Conservation (phyloP, 2,329 filamentous ascomycete species). For the Phyllachora maydis region DNA sequence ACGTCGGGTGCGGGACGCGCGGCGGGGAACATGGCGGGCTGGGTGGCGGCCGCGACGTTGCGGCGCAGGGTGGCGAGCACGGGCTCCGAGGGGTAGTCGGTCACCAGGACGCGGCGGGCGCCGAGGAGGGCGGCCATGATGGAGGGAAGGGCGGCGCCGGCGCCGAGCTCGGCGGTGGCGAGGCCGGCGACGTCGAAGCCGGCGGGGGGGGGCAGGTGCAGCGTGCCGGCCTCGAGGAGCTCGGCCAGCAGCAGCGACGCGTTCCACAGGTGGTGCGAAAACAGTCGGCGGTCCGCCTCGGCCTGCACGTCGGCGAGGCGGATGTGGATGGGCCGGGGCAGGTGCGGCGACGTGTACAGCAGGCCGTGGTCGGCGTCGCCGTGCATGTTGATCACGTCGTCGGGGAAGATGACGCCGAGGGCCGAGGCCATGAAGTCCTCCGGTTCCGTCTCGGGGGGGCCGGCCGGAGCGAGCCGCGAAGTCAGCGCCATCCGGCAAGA, state of each 20-base stretch:
- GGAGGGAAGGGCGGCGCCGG: conserved; percentile 36
- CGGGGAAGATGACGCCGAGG: conserved; percentile 44
- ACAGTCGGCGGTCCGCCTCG: conserved; percentile 35
- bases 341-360: conserved; percentile 32
- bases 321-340: conserved; percentile 21
- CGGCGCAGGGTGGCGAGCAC: conserved; percentile 34
- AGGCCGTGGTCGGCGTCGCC: conserved; percentile 38
- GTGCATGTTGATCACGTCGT: conserved; percentile 45
- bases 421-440: conserved; percentile 40
- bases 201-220: conserved; percentile 8
- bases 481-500: conserved; percentile 31
- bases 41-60: conserved; percentile 35
- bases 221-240: conserved; percentile 27
- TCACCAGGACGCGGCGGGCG: conserved; percentile 30
- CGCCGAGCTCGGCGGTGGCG: conserved; percentile 42
- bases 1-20: conserved; percentile 9
- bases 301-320: conserved; percentile 23
- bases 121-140: conserved; percentile 26
- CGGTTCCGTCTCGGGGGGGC: conserved; percentile 16
- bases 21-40: conserved; percentile 12
- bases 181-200: conserved; percentile 27
- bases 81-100: conserved; percentile 44
- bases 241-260: conserved; percentile 33
- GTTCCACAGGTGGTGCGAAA: conserved; percentile 60
- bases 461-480: conserved; percentile 19